phyloP scores from a whole-genome alignment of 2,329 filamentous ascomycete genomes.

The Aspergillus aculeatus region DNA sequence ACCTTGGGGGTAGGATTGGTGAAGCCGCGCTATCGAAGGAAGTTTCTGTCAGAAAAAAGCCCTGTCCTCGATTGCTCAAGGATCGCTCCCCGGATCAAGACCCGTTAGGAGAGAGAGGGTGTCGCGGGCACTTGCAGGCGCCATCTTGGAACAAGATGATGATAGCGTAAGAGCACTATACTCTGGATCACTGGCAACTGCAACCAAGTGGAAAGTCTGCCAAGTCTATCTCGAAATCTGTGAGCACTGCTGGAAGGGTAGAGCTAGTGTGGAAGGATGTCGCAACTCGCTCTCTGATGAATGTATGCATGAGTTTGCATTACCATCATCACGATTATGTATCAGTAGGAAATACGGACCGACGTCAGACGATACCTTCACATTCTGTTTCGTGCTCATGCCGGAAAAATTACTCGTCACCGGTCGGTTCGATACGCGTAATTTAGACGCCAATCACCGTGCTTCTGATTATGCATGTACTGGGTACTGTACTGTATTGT shows the following conservation, averaged over 20 bases:
- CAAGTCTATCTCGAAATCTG: not conserved
- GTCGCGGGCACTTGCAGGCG: slow-evolving; percentile 32
- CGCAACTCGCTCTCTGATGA: not conserved
- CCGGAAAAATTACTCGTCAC: not conserved
- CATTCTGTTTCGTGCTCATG: too few relatives aligned
- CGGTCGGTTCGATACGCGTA: not conserved
- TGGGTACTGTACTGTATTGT: not conserved
- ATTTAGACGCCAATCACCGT: not conserved
- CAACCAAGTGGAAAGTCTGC: not conserved
- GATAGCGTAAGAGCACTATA: not conserved
- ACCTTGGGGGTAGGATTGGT: slow-evolving; percentile 51
- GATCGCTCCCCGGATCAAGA: not conserved
- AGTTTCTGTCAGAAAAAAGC: not conserved
- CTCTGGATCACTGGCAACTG: not conserved
- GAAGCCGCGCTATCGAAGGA: slow-evolving; percentile 41
- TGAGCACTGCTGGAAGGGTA: not conserved
- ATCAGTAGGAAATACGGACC: too few relatives aligned
- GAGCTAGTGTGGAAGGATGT: not conserved
- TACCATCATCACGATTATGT: too few relatives aligned
- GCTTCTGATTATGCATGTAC: not conserved
- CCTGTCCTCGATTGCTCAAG: not conserved
- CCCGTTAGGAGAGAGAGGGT: not conserved
- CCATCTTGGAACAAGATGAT: slow-evolving; percentile 22
- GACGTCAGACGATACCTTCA: too few relatives aligned
- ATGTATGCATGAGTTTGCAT: too few relatives aligned